Evolutionary conservation across 2,329 filamentous ascomycete genomes (phyloP).

Genomic region (Aspergillus unguis): DNA sequence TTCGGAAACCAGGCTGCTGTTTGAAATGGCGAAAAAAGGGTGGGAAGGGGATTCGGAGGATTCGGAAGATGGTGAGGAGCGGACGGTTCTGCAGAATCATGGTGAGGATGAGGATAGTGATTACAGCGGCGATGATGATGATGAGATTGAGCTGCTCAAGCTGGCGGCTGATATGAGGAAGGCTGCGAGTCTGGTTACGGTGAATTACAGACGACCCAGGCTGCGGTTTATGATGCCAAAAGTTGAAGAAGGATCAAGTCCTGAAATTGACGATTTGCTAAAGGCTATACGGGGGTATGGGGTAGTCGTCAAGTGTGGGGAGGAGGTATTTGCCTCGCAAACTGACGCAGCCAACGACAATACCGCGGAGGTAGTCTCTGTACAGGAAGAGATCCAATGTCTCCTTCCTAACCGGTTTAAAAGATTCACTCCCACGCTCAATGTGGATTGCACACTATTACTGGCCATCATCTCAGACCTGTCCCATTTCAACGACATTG

Average conservation of each 20-base stretch:
- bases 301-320: conserved; percentile 39
- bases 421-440: conserved; percentile 43
- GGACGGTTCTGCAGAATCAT: conserved; percentile 27
- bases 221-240: conserved; percentile 62
- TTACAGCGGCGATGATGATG: conserved; percentile 47
- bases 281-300: conserved; percentile 54
- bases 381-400: conserved; percentile 23
- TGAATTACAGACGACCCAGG: conserved; percentile 58
- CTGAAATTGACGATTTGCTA: conserved; percentile 57
- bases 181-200: conserved; percentile 55
- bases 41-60: conserved; percentile 55
- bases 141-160: conserved; percentile 58
- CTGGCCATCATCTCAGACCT: conserved; percentile 72
- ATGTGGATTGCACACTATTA: conserved; percentile 60
- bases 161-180: conserved; percentile 57
- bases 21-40: conserved; percentile 66
- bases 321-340: conserved; percentile 15
- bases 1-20: conserved; percentile 61
- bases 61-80: conserved; percentile 31
- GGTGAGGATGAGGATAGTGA: conserved; percentile 36
- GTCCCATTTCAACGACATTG: conserved; percentile 53
- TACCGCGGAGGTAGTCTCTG: background rate
- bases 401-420: conserved; percentile 43
- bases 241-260: conserved; percentile 48
- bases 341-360: background rate